Percentiles rank a stretch among this genome's conserved stretches.
phyloP scores from a whole-genome alignment of 768 basidiomycete species.

The Amanita thiersii region DNA sequence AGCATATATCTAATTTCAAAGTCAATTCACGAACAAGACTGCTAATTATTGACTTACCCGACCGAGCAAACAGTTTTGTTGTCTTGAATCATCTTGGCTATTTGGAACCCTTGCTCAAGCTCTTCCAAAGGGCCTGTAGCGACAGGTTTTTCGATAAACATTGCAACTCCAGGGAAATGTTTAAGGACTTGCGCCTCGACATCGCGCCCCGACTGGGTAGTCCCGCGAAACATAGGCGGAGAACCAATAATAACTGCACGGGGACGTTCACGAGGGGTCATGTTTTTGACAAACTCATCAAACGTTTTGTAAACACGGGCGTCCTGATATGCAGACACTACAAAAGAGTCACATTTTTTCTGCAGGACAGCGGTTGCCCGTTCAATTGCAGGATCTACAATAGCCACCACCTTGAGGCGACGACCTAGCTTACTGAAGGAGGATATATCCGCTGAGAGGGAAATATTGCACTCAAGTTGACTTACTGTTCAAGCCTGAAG shows the following conservation, averaged over 20 bases:
- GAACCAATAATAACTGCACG: conserved; percentile 84
- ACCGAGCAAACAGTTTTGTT: conserved; percentile 78
- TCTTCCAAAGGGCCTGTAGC: conserved; percentile 70
- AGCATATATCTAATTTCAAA: conserved; percentile 70
- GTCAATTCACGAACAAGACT: neutral
- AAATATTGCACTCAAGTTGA: conserved; percentile 12
- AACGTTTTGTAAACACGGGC: conserved; percentile 81
- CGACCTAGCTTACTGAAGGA: conserved; percentile 78
- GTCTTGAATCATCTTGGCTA: conserved; percentile 65
- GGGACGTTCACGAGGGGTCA: conserved; percentile 57
- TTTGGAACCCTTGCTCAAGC: conserved; percentile 58
- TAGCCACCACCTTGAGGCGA: conserved; percentile 90
- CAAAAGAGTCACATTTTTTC: conserved; percentile 90
- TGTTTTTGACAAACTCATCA: conserved; percentile 73
- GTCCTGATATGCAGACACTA: conserved; percentile 86
- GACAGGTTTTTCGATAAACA: conserved; percentile 92
- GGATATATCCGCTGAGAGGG: conserved; percentile 2
- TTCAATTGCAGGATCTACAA: conserved; percentile 85
- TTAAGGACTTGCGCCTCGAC: conserved; percentile 85
- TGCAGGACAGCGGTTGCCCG: conserved; percentile 75
- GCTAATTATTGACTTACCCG: conserved; percentile 42
- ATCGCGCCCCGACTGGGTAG: conserved; percentile 65
- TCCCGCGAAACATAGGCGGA: conserved; percentile 91
- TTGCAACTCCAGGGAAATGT: conserved; percentile 78
- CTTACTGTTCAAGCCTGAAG: conserved; percentile 83